Base-by-base conservation (phyloP, 2,329 filamentous ascomycete species). In the Fusarium sp. region DNA sequence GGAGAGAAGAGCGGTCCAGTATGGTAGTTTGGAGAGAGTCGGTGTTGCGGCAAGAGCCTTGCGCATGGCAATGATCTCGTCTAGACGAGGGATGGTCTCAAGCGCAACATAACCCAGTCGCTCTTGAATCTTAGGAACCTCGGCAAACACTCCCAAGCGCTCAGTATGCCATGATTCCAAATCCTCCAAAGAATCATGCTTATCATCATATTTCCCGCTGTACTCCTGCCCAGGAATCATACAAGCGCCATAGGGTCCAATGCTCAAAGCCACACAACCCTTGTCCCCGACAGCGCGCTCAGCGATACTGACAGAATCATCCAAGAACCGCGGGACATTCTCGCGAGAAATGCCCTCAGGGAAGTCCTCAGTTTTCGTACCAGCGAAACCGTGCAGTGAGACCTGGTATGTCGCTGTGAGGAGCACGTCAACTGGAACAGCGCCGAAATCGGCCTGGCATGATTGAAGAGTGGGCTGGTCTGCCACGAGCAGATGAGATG, bases 391-490 rank as follows among this genome's bases (percentile, higher is more conserved):
- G 13, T 86, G 80, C 10, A 83, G 76, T 0, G 87, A 90, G 2
- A 87, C 80, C 75, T 92, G 90, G 76, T 92, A 92, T 1, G 90
- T 92, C 10, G 89, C 89, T 12, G 89, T 92, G 48, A 90, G 82
- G 21, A 92, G 78, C 28, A 92, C 82, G 74, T 92, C 88, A 58
- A 87, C 86, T 37, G 88, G 89, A 3, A 87, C 84, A 10, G 74
- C 63, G 55, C 80, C 82, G 75, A 91, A 91, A 68, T 86, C 85
- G 55, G 75, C 74, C 74, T 91, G 89, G 75, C 87, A 89, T 30
- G 79, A 78, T 61, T 82, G 78, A 11, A 91, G 83, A 1, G 84
- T 87, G 10, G 80, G 69, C 4, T 82, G 83, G 68, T 85, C 81
- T 37, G 84, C 81, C 55, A 91, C 74, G n/a, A 92, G 83, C 8